Evolutionary conservation across 2,329 filamentous ascomycete species (phyloP).

Genomic region (Aspergillus ochraceoroseus): DNA sequence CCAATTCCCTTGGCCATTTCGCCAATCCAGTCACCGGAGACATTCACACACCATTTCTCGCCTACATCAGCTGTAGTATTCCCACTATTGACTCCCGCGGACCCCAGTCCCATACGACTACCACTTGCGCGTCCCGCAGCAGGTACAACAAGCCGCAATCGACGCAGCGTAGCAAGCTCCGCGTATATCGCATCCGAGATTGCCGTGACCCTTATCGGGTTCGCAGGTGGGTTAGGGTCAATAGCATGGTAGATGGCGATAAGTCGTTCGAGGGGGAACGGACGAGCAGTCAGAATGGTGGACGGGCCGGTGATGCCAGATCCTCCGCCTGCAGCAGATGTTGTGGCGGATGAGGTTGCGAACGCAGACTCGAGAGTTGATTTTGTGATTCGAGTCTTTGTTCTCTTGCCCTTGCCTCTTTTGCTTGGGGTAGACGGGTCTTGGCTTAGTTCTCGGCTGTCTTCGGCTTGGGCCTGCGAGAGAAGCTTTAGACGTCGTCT

Average conservation of each 20-base stretch:
- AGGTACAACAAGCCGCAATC: slow-evolving; percentile 45
- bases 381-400: slow-evolving; percentile 41
- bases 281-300: slow-evolving; percentile 39
- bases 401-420: slow-evolving; percentile 35
- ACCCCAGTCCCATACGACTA: slow-evolving; percentile 23
- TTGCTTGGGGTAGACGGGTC: slow-evolving; percentile 31
- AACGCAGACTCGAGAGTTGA: slow-evolving; percentile 40
- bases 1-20: slow-evolving; percentile 44
- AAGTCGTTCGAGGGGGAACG: slow-evolving; percentile 46
- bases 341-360: slow-evolving; percentile 37
- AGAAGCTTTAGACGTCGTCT: slow-evolving; percentile 41
- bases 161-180: slow-evolving; percentile 46
- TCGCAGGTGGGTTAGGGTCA: slow-evolving; percentile 43
- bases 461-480: slow-evolving; percentile 37
- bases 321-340: slow-evolving; percentile 29
- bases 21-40: slow-evolving; percentile 46
- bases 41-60: slow-evolving; percentile 48
- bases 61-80: slow-evolving; percentile 39
- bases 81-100: slow-evolving; percentile 29
- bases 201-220: slow-evolving; percentile 34
- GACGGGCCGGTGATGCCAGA: slow-evolving; percentile 36
- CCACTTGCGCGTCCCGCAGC: slow-evolving; percentile 34
- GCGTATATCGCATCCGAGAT: slow-evolving; percentile 44
- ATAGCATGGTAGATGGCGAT: slow-evolving; percentile 48
- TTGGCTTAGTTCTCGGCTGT: slow-evolving; percentile 28